Base-by-base conservation (phyloP, 768 basidiomycete species). In the Suillus variegatus region DNA sequence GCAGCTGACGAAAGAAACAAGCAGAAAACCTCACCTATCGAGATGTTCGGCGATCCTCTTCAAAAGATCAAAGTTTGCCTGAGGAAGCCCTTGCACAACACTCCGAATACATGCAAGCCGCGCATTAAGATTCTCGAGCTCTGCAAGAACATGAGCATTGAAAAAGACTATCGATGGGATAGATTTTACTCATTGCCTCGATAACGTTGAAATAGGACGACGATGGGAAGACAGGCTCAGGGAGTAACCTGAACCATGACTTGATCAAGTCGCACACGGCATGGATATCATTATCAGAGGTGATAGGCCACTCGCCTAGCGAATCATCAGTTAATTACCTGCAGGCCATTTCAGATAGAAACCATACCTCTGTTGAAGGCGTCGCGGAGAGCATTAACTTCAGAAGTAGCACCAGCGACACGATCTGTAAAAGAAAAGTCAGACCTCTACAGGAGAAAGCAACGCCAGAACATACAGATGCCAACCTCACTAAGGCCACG, bases 201-300 rank as follows among this genome's bases (percentile, higher is more conserved):
- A 95, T 88, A 52, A 92, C 82, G 4, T 86, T 83, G 68, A 84
- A 80, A 73, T 94, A 94, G 3, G 85, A 85, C 8, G 82, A 75
- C 20, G 89, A 76, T 35, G 92, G 91, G 76, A 95, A 90, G 43
- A 94, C 78, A 12, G 92, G 88, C 66, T 92, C 91, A 13, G 94
- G 93, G 18, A 95, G 80, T 14, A 90, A 80, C 41, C 94, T 86
- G 81, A 95, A 90, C 92, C 92, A 95, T 0, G 89, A 85, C 78
- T 94, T 94, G 73, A 95, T 84, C 66, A 92, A 78, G 72, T 94
- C 94, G 65, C 93, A 88, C 44, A 95, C 85, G 41, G 91, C 91
- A 75, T 94, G 89, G 51, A 95, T 89, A 70, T 95, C 94, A 1
- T 87, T 87, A 32, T 75, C 80, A 43, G 80, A 74, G 43, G 83